Percentiles rank a stretch among this genome's conserved stretches.
Conservation (phyloP, 768 basidiomycete genomes). For the Boletus pseudopeckii region DNA sequence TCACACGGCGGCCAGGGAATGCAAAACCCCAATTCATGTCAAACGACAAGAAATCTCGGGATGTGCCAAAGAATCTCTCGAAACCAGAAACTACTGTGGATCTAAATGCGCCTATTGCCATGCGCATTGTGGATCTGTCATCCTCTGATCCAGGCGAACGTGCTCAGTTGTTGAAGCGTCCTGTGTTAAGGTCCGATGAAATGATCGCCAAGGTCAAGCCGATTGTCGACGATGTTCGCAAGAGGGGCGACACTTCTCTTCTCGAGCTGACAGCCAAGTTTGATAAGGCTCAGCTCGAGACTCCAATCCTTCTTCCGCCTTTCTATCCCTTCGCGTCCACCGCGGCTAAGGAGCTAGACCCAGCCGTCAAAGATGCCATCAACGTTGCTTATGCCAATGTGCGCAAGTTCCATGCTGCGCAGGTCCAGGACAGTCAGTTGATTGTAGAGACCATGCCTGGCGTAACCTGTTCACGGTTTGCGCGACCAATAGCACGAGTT, state of each 20-base stretch:
- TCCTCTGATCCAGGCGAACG: constrained; percentile 49
- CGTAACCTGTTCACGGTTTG: constrained; percentile 92
- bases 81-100: constrained; percentile 23
- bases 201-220: constrained; percentile 85
- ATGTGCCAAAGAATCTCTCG: constrained; percentile 29
- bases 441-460: constrained; percentile 97
- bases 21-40: constrained; percentile 80
- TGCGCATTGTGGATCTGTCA: constrained; percentile 70
- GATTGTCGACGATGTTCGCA: constrained; percentile 85
- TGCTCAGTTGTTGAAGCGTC: constrained; percentile 74
- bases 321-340: constrained; percentile 46
- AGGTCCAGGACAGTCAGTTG: constrained; percentile 66
- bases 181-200: constrained; percentile 69
- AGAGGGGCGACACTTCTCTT: constrained; percentile 81
- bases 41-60: constrained; percentile 18
- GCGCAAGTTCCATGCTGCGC: constrained; percentile 86
- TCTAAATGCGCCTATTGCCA: constrained; percentile 55
- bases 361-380: constrained; percentile 73
- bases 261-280: constrained; percentile 90
- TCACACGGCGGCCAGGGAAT: constrained; percentile 85
- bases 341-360: constrained; percentile 58
- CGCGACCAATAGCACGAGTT: constrained; percentile 91
- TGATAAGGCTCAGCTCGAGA: constrained; percentile 72
- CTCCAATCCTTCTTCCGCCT: constrained; percentile 75
- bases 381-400: constrained; percentile 91